Conservation (phyloP, 352 stramenopile genomes). For the Thraustochytrium striatum region DNA sequence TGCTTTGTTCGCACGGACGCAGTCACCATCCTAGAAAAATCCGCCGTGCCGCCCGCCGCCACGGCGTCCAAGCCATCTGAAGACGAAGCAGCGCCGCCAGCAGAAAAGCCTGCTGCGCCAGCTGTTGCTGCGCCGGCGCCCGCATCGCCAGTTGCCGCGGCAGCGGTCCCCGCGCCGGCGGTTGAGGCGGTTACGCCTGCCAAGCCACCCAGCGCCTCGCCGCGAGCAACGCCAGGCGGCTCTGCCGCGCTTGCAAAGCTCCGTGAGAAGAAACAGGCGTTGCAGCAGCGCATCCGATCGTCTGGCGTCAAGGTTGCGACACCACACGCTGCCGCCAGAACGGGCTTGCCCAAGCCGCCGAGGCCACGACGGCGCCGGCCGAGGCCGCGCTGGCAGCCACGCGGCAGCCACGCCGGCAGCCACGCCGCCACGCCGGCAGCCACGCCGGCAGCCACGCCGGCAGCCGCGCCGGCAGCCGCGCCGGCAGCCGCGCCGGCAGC, state of each 20-base stretch:
- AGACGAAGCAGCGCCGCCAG: too few species aligned
- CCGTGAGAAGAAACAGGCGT: neutral
- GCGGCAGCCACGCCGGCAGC: neutral
- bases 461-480: neutral
- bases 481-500: neutral
- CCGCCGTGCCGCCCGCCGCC: too few species aligned
- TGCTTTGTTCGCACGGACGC: constrained; percentile 39
- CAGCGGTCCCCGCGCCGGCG: neutral
- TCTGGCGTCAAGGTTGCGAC: neutral
- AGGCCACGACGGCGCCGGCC: neutral
- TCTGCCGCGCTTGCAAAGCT: neutral
- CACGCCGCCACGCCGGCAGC: neutral
- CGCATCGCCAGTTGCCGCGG: too few species aligned
- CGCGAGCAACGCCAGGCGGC: neutral
- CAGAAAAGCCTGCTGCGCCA: too few species aligned
- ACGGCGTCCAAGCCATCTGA: too few species aligned
- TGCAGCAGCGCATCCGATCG: neutral
- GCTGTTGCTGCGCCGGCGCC: too few species aligned
- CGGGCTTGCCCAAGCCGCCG: too few species aligned
- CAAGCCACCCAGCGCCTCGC: neutral
- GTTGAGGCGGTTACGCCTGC: neutral
- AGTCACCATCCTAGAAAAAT: neutral
- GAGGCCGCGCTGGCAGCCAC: neutral
- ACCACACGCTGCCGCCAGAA: neutral
- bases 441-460: neutral